These are phyloP conservation scores for Apostasia ramifera DNA, from an alignment of 106 monocot species.

Conservation along the genomic window DNA sequence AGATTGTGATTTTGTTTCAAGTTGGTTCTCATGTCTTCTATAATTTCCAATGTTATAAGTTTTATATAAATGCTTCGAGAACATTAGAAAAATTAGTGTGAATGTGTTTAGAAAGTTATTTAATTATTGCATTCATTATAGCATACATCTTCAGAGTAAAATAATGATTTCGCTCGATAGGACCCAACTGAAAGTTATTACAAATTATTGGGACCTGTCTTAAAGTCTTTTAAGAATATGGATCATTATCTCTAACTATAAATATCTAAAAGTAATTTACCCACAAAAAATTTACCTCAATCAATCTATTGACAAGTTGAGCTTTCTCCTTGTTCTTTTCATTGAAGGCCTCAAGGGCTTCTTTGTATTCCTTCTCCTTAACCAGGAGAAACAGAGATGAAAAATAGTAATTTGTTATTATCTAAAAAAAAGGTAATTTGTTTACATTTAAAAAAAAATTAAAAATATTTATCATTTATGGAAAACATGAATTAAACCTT, in stretches of 20 bases:
- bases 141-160: no score
- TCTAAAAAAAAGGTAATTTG: neutral
- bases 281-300: slow-evolving; percentile 53
- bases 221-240: neutral
- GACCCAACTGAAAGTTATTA: neutral
- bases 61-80: no score
- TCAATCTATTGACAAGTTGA: slow-evolving; percentile 53
- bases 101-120: no score
- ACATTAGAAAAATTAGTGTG: no score
- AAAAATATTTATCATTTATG: neutral
- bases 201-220: no score
- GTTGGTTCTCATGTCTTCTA: no score
- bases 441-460: neutral
- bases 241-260: no score
- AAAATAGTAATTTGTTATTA: neutral
- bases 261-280: no score
- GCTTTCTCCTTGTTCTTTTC: slow-evolving; percentile 70
- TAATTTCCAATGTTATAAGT: no score
- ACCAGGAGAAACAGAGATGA: neutral
- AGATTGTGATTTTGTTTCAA: no score
- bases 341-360: slow-evolving; percentile 64
- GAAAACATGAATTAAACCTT: slow-evolving; percentile 34
- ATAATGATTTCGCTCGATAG: neutral
- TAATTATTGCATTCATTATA: no score
- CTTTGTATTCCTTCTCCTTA: slow-evolving; percentile 79